Conservation (phyloP, 225 moss, liverwort and hornwort species). For the Physcomitrium patens region DNA sequence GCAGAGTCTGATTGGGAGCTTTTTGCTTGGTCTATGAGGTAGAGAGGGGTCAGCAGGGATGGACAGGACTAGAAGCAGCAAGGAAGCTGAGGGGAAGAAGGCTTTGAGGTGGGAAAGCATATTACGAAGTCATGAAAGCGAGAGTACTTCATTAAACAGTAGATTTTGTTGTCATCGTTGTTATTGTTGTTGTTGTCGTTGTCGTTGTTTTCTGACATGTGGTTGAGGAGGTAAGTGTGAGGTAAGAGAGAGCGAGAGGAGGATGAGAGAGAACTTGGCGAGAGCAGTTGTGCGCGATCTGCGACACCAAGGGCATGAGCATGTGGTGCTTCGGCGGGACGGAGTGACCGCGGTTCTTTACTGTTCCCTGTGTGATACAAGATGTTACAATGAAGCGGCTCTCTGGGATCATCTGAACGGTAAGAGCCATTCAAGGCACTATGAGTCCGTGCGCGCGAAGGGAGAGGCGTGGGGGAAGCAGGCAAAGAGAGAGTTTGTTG, state of each 20-base stretch:
- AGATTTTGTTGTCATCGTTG: background rate
- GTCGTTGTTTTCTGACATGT: conserved; percentile 41
- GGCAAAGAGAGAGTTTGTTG: conserved; percentile 24
- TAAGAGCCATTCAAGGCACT: conserved; percentile 77
- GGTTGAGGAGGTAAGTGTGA: conserved; percentile 62
- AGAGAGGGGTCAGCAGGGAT: conserved; percentile 25
- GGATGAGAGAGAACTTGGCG: conserved; percentile 95
- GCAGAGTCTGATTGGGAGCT: no score
- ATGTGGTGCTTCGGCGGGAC: conserved; percentile 88
- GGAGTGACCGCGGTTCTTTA: conserved; percentile 77
- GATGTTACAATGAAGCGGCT: conserved; percentile 88
- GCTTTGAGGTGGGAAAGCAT: conserved; percentile 37
- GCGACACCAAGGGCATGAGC: conserved; percentile 79
- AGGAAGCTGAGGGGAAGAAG: conserved; percentile 7
- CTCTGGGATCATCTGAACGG: conserved; percentile 88
- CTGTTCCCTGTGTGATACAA: conserved; percentile 78
- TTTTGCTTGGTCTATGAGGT: conserved; percentile 10
- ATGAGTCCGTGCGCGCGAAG: conserved; percentile 46
- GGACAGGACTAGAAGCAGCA: conserved; percentile 27
- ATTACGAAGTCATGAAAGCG: conserved; percentile 56
- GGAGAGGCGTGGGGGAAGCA: conserved; percentile 38
- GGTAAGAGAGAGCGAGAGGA: conserved; percentile 30
- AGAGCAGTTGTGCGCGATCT: conserved; percentile 86
- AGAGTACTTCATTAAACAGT: conserved; percentile 24
- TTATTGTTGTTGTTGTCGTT: conserved; percentile 20